Conservation (phyloP, 2,329 filamentous ascomycete genomes). For the Canariomyces notabilis region DNA sequence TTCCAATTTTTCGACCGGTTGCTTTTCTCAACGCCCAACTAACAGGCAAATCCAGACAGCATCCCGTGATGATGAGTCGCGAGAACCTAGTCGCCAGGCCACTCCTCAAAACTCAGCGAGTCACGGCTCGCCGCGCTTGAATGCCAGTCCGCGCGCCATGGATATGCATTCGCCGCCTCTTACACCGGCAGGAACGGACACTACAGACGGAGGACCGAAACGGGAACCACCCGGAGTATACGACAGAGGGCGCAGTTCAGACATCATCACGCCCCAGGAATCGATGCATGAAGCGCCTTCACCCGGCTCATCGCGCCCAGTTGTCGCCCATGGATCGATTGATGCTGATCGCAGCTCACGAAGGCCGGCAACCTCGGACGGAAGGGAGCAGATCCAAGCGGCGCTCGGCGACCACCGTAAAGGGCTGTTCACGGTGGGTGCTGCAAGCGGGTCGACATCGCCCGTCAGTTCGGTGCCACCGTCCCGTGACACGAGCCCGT, state of each 20-base stretch:
- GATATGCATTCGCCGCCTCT: conserved; percentile 83
- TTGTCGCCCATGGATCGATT: conserved; percentile 38
- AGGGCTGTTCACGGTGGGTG: conserved; percentile 48
- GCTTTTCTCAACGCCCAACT: conserved; percentile 10
- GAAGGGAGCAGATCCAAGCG: conserved; percentile 24
- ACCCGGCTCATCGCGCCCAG: conserved; percentile 35
- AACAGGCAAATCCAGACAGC: conserved; percentile 41
- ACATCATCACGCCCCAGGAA: conserved; percentile 61
- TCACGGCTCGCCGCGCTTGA: conserved; percentile 61
- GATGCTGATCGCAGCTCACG: conserved; percentile 34
- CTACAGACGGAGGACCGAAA: conserved; percentile 34
- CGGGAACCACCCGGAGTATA: conserved; percentile 18
- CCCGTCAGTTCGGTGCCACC: conserved; percentile 47
- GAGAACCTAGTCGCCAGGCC: conserved; percentile 57
- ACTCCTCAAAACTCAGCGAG: conserved; percentile 62
- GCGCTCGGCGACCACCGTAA: conserved; percentile 40
- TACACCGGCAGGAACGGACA: conserved; percentile 72
- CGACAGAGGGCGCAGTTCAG: conserved; percentile 23
- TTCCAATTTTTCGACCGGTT: background rate
- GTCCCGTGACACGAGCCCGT: conserved; percentile 61
- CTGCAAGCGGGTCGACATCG: conserved; percentile 35
- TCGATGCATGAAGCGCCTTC: conserved; percentile 51
- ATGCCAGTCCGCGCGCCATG: conserved; percentile 53
- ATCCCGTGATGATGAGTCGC: conserved; percentile 56
- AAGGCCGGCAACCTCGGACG: conserved; percentile 37